Evolutionary conservation across 306 rosid genomes (phyloP).

Genomic region (Cucumis cinereus): DNA sequence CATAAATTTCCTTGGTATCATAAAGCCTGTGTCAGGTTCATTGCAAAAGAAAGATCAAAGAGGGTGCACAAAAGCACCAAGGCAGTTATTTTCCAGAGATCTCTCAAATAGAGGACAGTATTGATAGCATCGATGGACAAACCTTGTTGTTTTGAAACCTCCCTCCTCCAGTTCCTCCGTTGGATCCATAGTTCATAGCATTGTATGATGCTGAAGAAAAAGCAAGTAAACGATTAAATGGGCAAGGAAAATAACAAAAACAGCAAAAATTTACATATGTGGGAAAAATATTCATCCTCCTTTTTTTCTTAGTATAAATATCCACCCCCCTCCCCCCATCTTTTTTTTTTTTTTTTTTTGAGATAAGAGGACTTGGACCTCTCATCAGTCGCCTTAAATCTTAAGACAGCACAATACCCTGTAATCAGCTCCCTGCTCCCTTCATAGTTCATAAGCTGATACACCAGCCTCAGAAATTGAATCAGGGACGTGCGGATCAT

Average conservation of each 20-base stretch:
- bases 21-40: neutral
- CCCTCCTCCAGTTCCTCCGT: conserved; percentile 58
- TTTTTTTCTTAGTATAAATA: neutral
- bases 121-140: conserved; percentile 14
- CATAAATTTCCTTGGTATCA: neutral
- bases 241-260: conserved; percentile 52
- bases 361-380: neutral
- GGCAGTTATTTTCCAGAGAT: neutral
- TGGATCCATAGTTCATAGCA: conserved; percentile 46
- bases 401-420: neutral
- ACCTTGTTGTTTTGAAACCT: conserved; percentile 82
- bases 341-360: too few relatives aligned
- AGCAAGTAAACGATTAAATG: conserved; percentile 47
- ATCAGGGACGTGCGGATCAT: neutral
- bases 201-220: conserved; percentile 65
- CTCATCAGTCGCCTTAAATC: neutral
- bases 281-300: neutral
- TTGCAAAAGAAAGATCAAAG: neutral
- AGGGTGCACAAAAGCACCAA: neutral
- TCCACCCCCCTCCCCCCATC: too few relatives aligned
- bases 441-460: neutral
- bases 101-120: conserved; percentile 12
- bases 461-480: neutral
- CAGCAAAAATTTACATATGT: conserved; percentile 38
- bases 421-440: too few relatives aligned